Conservation (phyloP, 1,284 basidiomycete species). For the Afroboletus lepidellus region DNA sequence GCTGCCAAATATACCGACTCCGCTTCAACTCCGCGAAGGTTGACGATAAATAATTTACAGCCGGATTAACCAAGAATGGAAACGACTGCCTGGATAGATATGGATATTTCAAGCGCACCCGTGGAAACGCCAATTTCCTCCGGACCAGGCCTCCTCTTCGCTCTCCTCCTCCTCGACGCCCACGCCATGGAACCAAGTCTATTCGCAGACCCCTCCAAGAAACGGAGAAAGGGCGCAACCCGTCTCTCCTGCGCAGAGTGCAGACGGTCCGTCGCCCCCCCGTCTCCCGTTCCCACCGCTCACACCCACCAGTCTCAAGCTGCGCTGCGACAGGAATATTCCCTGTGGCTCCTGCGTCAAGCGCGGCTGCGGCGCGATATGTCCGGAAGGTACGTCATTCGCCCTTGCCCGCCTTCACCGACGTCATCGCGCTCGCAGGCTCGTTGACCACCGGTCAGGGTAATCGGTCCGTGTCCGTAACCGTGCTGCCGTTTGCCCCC, state of each 20-base stretch:
- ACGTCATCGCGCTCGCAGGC: slow-evolving; percentile 40
- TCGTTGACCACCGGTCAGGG: slow-evolving; percentile 78
- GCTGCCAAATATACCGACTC: slow-evolving; percentile 6
- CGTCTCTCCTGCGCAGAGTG: slow-evolving; percentile 77
- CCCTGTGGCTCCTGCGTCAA: slow-evolving; percentile 40
- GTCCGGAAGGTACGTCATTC: slow-evolving; percentile 46
- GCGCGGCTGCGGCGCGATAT: slow-evolving; percentile 75
- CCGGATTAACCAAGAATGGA: slow-evolving; percentile 25
- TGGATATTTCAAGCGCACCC: slow-evolving; percentile 17
- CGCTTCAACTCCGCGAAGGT: slow-evolving; percentile 30
- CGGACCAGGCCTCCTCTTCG: slow-evolving; percentile 9
- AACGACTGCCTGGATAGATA: slow-evolving; percentile 13
- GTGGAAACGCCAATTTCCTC: slow-evolving; percentile 22
- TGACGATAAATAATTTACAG: slow-evolving; percentile 9
- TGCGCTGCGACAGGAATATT: slow-evolving; percentile 66
- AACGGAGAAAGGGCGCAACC: slow-evolving; percentile 72
- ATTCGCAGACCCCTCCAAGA: slow-evolving; percentile 49
- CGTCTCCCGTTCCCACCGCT: not conserved
- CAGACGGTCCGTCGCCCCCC: slow-evolving; percentile 46
- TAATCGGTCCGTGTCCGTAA: slow-evolving; percentile 54
- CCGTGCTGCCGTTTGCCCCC: not conserved
- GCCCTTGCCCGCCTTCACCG: slow-evolving; percentile 12
- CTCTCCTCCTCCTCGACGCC: not conserved
- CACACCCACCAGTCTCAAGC: slow-evolving; percentile 52
- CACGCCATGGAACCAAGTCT: slow-evolving; percentile 34